These are phyloP conservation scores for Ajuga reptans DNA, from an alignment of 305 asterid genomes.

Conservation along the genomic window DNA sequence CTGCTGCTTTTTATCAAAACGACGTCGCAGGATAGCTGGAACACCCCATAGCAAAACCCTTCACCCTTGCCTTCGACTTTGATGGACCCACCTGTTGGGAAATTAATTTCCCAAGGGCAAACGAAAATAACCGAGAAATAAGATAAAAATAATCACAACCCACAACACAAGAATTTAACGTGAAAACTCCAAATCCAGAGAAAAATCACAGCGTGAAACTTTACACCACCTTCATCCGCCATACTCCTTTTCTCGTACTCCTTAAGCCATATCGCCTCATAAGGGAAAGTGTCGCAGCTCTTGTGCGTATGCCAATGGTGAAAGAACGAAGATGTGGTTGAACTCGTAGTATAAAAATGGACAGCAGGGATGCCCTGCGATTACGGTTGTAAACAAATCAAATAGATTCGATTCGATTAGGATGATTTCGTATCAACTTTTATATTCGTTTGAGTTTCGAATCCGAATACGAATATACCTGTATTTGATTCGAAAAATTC, in stretches of 20 bases:
- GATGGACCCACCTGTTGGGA: not conserved
- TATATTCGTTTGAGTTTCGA: no score
- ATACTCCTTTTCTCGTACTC: constrained; percentile 15
- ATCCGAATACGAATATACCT: no score
- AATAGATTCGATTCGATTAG: no score
- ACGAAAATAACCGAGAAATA: no score
- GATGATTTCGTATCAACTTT: no score
- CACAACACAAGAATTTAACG: no score
- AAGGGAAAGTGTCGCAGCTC: constrained; percentile 12
- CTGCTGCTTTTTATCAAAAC: constrained; percentile 22
- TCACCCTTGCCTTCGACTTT: constrained; percentile 4
- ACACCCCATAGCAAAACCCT: constrained; percentile 16
- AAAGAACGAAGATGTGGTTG: not conserved
- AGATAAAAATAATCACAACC: no score
- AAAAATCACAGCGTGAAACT: no score
- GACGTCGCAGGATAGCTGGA: constrained; percentile 22
- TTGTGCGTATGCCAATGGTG: constrained; percentile 8
- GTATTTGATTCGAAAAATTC: no score
- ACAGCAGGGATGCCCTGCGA: constrained; percentile 24
- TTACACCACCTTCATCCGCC: not conserved
- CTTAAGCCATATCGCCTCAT: constrained; percentile 6
- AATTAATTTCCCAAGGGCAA: no score
- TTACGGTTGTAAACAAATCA: no score
- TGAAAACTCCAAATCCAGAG: no score
- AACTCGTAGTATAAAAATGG: constrained; percentile 12